Evolutionary conservation across 257 asterid species (phyloP), one percentile per base, ranked within the genome.

Genomic region (Primulina tabacum): DNA sequence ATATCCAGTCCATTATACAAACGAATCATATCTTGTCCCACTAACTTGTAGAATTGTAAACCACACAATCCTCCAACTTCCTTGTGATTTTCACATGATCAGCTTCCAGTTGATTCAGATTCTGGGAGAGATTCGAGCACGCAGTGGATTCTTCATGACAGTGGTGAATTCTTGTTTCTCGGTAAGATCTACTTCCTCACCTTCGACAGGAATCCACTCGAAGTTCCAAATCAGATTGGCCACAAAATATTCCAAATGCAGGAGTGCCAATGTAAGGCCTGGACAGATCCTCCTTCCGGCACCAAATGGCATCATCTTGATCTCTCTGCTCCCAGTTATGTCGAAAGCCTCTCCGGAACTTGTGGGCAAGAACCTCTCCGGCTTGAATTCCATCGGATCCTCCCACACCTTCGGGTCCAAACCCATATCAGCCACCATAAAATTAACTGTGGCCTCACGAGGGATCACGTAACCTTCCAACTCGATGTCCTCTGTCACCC

Each of bases 251-350:
- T 33, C 35, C 35, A 33, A 33, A 33, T 33, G 35, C 35, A 33
- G 35, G 4, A 33, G 35, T 2, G 35, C 35, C 35, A 33, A 33
- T 33, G 35, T 5, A 33, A 26, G 21, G 5, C 62, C 80, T 8
- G 78, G 78, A 68, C 83, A 79, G n/a, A 75, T 66, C 55, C 83
- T 75, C 64, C 75, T 68, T 10, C 80, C 80, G 2, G 77, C 80
- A 67, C 83, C 80, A 71, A 75, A 79, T 12, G 80, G 80, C 69
- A 68, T 79, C 83, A 79, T 79, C 65, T 75, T 75, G 55, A 79
- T 79, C 62, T 75, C 76, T 60, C 60, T 75, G 16, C 47, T 66
- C 4, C 80, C 77, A n/a, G 64, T 75, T 10, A 71, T 16, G 56
- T 75, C 80, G 53, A 68, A 63, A 6, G 24, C 71, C 16, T 56